A percentile compares a stretch with the other conserved stretches of the same genome.
Evolutionary conservation across 2,329 filamentous ascomycete genomes (phyloP).

Genomic region (Epichloe hybrida): DNA sequence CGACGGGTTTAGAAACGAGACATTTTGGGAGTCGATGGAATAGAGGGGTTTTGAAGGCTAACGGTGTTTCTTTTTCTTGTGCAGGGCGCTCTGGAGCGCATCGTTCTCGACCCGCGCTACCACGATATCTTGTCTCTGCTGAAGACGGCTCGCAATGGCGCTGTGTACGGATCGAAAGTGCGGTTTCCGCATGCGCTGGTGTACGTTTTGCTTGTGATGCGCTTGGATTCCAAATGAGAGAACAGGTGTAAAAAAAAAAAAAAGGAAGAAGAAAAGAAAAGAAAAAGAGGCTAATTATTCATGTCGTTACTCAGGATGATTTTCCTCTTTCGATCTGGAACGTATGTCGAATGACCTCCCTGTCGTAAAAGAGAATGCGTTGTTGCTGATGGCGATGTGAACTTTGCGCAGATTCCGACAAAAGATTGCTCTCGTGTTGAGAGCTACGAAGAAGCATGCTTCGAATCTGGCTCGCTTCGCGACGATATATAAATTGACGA

Average conservation of each 20-base stretch:
- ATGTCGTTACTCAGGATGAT: slow-evolving; percentile 55
- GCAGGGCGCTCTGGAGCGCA: slow-evolving; percentile 48
- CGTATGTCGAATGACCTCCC: slow-evolving; percentile 35
- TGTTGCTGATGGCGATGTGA: background rate
- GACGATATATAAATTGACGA: slow-evolving; percentile 72
- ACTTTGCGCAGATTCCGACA: slow-evolving; percentile 43
- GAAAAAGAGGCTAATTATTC: background rate
- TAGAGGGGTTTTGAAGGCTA: background rate
- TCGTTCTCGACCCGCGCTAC: slow-evolving; percentile 72
- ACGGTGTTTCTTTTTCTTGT: background rate
- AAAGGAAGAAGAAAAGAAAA: too few species aligned
- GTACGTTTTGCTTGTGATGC: slow-evolving; percentile 22
- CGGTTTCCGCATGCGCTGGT: slow-evolving; percentile 96
- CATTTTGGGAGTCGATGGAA: too few species aligned
- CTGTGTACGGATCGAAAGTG: slow-evolving; percentile 93
- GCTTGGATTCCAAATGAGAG: background rate
- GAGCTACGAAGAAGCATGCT: slow-evolving; percentile 82
- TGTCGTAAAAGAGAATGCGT: background rate
- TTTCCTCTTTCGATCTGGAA: slow-evolving; percentile 85
- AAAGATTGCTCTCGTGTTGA: slow-evolving; percentile 64
- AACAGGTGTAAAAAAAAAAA: too few species aligned
- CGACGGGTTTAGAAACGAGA: background rate
- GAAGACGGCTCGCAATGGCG: slow-evolving; percentile 92
- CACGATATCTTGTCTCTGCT: slow-evolving; percentile 73
- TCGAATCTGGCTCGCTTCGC: slow-evolving; percentile 87